Percentiles rank a stretch among this genome's conserved stretches.
These are phyloP conservation scores for Martensiomyces pterosporus DNA, from an alignment of 192 early-diverging fungal species.

Conservation along the genomic window DNA sequence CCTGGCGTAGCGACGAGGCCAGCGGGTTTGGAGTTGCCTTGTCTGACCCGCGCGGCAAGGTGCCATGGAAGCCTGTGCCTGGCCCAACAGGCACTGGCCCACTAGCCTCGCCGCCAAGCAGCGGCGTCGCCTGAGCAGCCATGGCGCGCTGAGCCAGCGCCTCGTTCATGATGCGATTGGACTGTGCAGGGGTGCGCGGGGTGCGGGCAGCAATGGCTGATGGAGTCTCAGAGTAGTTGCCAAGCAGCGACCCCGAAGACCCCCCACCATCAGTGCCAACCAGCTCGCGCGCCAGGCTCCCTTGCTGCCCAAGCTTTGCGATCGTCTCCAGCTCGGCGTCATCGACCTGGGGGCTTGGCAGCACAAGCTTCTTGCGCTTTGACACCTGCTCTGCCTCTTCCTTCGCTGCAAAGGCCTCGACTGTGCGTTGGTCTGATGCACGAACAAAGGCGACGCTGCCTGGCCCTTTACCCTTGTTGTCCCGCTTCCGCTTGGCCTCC, in stretches of 20 bases:
- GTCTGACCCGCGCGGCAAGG: conserved; percentile 53
- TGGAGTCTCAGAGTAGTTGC: conserved; percentile 65
- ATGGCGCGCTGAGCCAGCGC: conserved; percentile 80
- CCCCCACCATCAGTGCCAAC: conserved; percentile 55
- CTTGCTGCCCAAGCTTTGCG: conserved; percentile 82
- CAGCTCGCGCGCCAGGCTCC: conserved; percentile 67
- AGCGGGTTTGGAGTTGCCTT: conserved; percentile 81
- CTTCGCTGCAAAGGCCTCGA: conserved; percentile 31
- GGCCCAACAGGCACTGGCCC: conserved; percentile 25
- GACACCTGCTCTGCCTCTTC: conserved; percentile 69
- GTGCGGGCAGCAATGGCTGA: conserved; percentile 36
- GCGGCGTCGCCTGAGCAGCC: conserved; percentile 72
- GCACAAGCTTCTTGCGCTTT: conserved; percentile 70
- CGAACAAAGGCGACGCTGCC: conserved; percentile 56
- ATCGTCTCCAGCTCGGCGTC: conserved; percentile 89
- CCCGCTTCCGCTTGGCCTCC: conserved; percentile 68
- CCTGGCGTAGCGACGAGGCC: conserved; percentile 27
- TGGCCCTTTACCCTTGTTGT: conserved; percentile 53
- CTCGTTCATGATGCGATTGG: conserved; percentile 70
- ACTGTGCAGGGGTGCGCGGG: conserved; percentile 45
- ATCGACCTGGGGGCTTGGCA: conserved; percentile 89
- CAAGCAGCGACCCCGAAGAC: conserved; percentile 66
- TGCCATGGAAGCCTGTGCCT: conserved; percentile 60
- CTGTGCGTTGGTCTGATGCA: conserved; percentile 18
- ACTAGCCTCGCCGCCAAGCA: conserved; percentile 70